Conservation (phyloP, 2,329 filamentous ascomycete genomes). For the Didymosphaeria variabile region DNA sequence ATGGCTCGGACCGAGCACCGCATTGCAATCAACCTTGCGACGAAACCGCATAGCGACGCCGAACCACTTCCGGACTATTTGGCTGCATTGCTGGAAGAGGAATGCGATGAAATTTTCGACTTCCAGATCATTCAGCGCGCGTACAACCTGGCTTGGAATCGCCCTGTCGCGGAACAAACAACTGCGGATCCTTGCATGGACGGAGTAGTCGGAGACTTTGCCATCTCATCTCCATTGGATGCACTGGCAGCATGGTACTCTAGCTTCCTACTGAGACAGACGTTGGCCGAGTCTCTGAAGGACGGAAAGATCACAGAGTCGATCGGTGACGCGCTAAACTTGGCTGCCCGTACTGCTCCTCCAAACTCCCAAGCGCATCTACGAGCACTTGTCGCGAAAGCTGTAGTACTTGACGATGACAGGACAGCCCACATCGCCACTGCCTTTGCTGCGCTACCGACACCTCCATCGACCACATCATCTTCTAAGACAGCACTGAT, state of each 20-base stretch:
- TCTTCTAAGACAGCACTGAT: conserved; percentile 50
- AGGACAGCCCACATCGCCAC: conserved; percentile 61
- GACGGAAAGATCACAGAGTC: conserved; percentile 54
- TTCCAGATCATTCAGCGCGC: conserved; percentile 82
- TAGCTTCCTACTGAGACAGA: conserved; percentile 74
- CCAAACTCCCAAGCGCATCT: conserved; percentile 76
- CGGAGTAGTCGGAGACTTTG: conserved; percentile 82
- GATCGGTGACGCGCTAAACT: conserved; percentile 66
- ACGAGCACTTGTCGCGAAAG: conserved; percentile 66
- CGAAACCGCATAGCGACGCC: conserved; percentile 58
- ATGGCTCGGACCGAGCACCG: conserved; percentile 73
- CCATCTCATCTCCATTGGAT: conserved; percentile 86
- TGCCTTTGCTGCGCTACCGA: conserved; percentile 63
- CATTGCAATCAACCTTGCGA: conserved; percentile 48
- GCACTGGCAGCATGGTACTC: conserved; percentile 94
- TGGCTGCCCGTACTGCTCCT: conserved; percentile 78
- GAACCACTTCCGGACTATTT: conserved; percentile 81
- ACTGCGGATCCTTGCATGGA: conserved; percentile 77
- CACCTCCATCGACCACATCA: conserved; percentile 44
- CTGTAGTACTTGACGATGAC: conserved; percentile 64
- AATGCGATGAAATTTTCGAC: conserved; percentile 83
- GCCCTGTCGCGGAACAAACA: conserved; percentile 73
- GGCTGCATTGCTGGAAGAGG: conserved; percentile 75
- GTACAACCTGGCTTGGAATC: conserved; percentile 90
- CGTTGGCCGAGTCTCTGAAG: conserved; percentile 71